Base-by-base conservation (phyloP, 306 rosid genomes). In the Vicia villosa region DNA sequence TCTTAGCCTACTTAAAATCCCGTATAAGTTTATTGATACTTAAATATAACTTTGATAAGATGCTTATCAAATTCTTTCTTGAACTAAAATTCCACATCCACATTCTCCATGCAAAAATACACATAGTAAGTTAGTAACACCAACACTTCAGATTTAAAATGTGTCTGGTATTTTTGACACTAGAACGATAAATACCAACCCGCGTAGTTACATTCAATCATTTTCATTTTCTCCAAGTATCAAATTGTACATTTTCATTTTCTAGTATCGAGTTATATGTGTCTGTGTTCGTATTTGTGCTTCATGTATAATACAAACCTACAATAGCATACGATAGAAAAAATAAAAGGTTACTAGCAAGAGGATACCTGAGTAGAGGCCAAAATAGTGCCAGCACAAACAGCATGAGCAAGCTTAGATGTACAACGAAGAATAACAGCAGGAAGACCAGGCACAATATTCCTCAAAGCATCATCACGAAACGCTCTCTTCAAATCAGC, bases 391-490 rank as follows among this genome's bases (percentile, higher is more conserved):
- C 98, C 98, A 0, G 84, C 43, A 16, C 90, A 81, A 52, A 90
- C 97, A 0, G 98, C 96, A 78, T 80, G 80, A 21, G 96, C 90
- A 5, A 93, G 91, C 82, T 73, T 90, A 12, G 69, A 78, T 10
- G 98, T 93, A 78, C 97, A 93, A 3, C 98, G 82, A 5, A 93
- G 87, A 67, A 90, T 71, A 6, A 93, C 90, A 20, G 86, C 83
- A 13, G 98, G 98, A 26, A 93, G 81, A 8, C 96, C 97, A 1
- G 96, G 98, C 58, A 87, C 94, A n/a, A 90, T 83, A 63, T 91
- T 91, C 84, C 90, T 80, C 87, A 96, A 93, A 0, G 94, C 91
- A 59, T 84, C 98, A 22, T 93, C 97, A 0, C 84, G 74, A 74
- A 93, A 93, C 3, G 96, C 90, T 78, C 87, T 80, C 82, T 83